Conservation (phyloP, 2,329 filamentous ascomycete genomes). For the Arthrobotrys musiformis region DNA sequence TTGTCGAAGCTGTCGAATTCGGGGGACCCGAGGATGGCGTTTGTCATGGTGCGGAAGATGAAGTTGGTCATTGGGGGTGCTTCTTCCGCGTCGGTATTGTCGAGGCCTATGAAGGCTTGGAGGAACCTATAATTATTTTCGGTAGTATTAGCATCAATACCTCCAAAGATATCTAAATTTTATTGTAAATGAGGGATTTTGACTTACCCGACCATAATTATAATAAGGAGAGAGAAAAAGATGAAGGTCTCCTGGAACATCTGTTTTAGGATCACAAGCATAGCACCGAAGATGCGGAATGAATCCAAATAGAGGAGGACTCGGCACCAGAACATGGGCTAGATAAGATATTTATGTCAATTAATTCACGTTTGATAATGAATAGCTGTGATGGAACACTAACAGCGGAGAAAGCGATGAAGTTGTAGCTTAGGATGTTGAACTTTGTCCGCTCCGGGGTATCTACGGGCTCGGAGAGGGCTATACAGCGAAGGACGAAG, state of each 20-base stretch:
- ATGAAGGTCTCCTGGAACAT: conserved; percentile 67
- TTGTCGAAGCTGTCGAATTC: conserved; percentile 89
- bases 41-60: conserved; percentile 83
- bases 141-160: too few species aligned
- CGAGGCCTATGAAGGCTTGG: conserved; percentile 92
- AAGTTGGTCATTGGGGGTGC: conserved; percentile 74
- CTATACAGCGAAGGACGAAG: conserved; percentile 81
- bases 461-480: conserved; percentile 71
- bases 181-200: neutral
- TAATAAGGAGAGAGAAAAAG: conserved; percentile 88
- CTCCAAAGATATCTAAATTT: conserved; percentile 60
- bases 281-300: conserved; percentile 93
- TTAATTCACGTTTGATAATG: neutral
- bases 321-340: conserved; percentile 94
- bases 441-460: conserved; percentile 70
- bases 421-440: conserved; percentile 90
- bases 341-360: neutral
- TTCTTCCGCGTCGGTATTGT: conserved; percentile 69
- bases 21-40: conserved; percentile 89
- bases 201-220: conserved; percentile 75
- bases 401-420: conserved; percentile 83
- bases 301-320: conserved; percentile 92
- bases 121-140: too few species aligned
- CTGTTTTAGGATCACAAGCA: conserved; percentile 90
- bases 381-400: neutral